Conservation (phyloP, 1,139 yeast species). For the Taphrina pruni region DNA sequence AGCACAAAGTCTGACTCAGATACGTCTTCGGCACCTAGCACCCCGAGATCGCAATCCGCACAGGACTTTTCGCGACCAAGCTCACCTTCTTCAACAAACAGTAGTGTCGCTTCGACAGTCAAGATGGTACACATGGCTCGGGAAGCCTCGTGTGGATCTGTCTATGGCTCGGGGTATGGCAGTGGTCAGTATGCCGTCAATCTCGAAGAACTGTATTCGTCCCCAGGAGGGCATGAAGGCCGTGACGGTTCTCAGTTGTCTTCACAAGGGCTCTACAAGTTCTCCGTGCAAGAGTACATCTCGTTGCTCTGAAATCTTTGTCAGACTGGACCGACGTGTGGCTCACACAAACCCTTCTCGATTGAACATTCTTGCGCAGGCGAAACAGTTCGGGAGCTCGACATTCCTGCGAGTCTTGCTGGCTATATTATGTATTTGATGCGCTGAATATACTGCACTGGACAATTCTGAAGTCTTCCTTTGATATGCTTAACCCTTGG, state of each 20-base stretch:
- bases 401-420: background rate
- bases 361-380: background rate
- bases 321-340: too few relatives aligned
- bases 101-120: background rate
- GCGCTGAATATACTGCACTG: too few relatives aligned
- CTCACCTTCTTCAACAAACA: slow-evolving; percentile 1
- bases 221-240: background rate
- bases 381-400: background rate
- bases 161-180: slow-evolving; percentile 34
- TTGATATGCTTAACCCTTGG: background rate
- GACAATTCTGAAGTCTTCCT: background rate
- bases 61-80: background rate
- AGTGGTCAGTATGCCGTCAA: slow-evolving; percentile 34
- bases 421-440: background rate
- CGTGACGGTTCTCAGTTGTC: slow-evolving; percentile 10
- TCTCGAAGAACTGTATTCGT: slow-evolving; percentile 26
- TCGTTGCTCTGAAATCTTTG: slow-evolving; percentile 8
- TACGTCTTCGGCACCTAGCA: slow-evolving; percentile 5
- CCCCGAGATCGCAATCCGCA: slow-evolving; percentile 7
- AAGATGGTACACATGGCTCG: slow-evolving; percentile 15
- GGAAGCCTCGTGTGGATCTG: slow-evolving; percentile 8
- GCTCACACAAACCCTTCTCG: too few relatives aligned
- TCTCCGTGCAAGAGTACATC: slow-evolving; percentile 33
- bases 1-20: slow-evolving; percentile 11
- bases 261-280: slow-evolving; percentile 32